phyloP scores from a whole-genome alignment of 495 filamentous ascomycete species.

The Penicillium cosmopolitanum region DNA sequence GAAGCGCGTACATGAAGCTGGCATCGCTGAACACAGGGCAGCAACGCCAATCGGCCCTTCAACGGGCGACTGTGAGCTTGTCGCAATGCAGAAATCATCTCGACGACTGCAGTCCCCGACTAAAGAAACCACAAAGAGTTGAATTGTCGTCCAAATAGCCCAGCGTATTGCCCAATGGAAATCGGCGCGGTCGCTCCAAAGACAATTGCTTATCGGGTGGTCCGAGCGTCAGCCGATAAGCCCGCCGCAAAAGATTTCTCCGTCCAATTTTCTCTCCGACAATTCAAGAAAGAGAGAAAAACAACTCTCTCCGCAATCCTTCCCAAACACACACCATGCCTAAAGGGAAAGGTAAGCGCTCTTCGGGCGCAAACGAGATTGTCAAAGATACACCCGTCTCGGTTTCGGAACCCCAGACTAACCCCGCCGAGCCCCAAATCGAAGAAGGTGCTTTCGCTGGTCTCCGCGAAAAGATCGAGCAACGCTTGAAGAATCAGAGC shows the following conservation, averaged over 20 bases:
- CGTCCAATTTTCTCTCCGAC: slow-evolving; percentile 30
- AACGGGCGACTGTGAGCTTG: slow-evolving; percentile 12
- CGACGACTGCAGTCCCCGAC: background rate
- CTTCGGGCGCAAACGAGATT: slow-evolving; percentile 37
- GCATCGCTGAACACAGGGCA: slow-evolving; percentile 24
- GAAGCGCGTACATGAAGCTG: slow-evolving; percentile 30
- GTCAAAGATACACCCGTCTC: slow-evolving; percentile 20
- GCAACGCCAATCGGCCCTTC: slow-evolving; percentile 15
- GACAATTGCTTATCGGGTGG: slow-evolving; percentile 35
- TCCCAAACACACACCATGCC: slow-evolving; percentile 34
- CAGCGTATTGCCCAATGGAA: slow-evolving; percentile 6
- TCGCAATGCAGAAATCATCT: slow-evolving; percentile 19
- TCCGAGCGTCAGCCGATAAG: slow-evolving; percentile 34
- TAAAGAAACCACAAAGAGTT: background rate
- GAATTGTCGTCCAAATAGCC: background rate
- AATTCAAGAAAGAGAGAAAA: slow-evolving; percentile 17
- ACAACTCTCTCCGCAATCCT: slow-evolving; percentile 8
- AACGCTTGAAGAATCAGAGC: slow-evolving; percentile 50
- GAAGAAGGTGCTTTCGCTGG: slow-evolving; percentile 64
- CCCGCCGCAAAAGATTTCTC: slow-evolving; percentile 41
- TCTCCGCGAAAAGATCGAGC: slow-evolving; percentile 67
- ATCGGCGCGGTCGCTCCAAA: slow-evolving; percentile 15
- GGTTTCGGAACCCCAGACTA: slow-evolving; percentile 28
- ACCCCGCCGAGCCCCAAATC: slow-evolving; percentile 48
- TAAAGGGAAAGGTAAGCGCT: slow-evolving; percentile 48